Conservation (phyloP, 2,329 filamentous ascomycete species). For the Trichoderma cornu-damae region DNA sequence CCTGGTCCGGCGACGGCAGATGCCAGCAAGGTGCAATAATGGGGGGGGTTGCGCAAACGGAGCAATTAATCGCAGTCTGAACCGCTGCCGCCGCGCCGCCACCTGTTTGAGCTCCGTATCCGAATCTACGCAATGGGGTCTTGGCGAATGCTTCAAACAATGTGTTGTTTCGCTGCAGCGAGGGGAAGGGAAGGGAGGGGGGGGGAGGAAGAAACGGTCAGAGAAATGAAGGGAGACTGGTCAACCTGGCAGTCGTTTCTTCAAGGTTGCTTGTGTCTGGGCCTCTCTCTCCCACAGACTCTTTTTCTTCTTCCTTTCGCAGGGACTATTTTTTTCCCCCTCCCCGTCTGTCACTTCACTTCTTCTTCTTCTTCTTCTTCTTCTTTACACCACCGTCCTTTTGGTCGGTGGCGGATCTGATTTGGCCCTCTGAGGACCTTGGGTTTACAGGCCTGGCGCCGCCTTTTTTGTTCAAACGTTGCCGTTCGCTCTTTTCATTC, state of each 20-base stretch:
- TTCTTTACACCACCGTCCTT: slow-evolving; percentile 2
- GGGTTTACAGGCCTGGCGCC: slow-evolving; percentile 16
- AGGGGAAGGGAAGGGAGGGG: too few species aligned
- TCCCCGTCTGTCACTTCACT: slow-evolving; percentile 19
- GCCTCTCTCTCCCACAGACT: slow-evolving; percentile 18
- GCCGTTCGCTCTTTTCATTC: slow-evolving; percentile 16
- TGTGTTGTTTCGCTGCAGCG: slow-evolving; percentile 1
- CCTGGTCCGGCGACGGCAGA: background rate
- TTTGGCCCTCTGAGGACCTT: background rate
- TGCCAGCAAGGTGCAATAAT: too few species aligned
- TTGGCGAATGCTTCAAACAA: slow-evolving; percentile 15
- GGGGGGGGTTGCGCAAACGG: background rate
- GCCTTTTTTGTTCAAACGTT: slow-evolving; percentile 15
- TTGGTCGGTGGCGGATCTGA: slow-evolving; percentile 9
- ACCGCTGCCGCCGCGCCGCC: slow-evolving; percentile 6
- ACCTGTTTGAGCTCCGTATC: slow-evolving; percentile 17
- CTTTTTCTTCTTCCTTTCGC: slow-evolving; percentile 20
- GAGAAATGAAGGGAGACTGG: slow-evolving; percentile 9
- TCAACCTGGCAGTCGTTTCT: background rate
- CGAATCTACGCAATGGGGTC: background rate
- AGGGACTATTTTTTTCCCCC: slow-evolving; percentile 17
- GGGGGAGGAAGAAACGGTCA: background rate
- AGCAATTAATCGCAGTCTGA: slow-evolving; percentile 2
- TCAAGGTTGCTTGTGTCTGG: too few species aligned
- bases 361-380: slow-evolving; percentile 18